These are phyloP conservation scores for Myxozyma neglecta DNA, from an alignment of 805 yeast genomes.

Conservation along the genomic window DNA sequence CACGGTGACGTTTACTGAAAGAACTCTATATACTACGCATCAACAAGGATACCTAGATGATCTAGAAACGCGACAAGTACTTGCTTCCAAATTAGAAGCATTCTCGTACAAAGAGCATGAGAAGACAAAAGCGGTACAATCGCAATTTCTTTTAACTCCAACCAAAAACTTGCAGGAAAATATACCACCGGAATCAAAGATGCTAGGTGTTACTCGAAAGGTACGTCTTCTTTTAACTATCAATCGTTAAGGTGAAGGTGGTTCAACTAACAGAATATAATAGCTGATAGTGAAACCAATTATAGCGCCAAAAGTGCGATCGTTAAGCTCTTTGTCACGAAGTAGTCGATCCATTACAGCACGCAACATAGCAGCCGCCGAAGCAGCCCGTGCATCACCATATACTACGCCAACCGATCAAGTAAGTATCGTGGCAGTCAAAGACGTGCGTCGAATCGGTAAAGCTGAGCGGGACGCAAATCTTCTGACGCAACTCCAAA, in stretches of 20 bases:
- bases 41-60: constrained; percentile 26
- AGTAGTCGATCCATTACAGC: constrained; percentile 2
- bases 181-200: not conserved
- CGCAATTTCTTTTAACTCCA: not conserved
- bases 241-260: not conserved
- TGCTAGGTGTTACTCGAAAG: not conserved
- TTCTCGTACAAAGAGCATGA: not conserved
- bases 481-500: not conserved
- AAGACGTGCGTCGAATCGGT: not conserved
- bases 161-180: not conserved
- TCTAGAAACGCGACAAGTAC: constrained; percentile 3
- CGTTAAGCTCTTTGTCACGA: not conserved
- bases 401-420: not conserved
- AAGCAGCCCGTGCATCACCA: constrained; percentile 1
- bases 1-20: not conserved
- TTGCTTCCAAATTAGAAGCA: constrained; percentile 2
- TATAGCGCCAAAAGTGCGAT: not conserved
- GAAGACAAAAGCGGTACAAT: not conserved
- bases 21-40: constrained; percentile 8
- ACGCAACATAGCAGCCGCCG: constrained; percentile 6
- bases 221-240: not conserved
- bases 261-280: not conserved
- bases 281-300: not conserved
- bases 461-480: constrained; percentile 4
- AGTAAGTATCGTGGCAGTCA: no score